A percentile compares a stretch with the other conserved stretches of the same genome.
Conservation (phyloP, 805 yeast species). For the Candida sphagnicola region DNA sequence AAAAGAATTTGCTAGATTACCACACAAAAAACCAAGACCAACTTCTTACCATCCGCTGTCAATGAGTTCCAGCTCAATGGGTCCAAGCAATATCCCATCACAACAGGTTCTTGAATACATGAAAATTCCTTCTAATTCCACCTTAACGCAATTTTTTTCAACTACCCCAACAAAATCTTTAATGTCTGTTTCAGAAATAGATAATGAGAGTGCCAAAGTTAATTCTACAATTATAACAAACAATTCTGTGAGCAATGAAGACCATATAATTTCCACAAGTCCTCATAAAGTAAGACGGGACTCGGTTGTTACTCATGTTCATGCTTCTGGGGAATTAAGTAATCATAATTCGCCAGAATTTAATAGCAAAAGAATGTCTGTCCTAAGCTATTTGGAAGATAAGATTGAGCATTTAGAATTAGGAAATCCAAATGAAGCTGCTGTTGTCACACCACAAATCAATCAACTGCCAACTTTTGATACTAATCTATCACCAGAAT, state of each 20-base stretch:
- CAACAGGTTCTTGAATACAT: conserved; percentile 28
- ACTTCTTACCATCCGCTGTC: conserved; percentile 78
- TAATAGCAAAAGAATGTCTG: conserved; percentile 33
- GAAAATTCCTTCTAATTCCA: conserved; percentile 30
- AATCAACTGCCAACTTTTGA: conserved; percentile 29
- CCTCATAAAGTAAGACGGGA: conserved; percentile 25
- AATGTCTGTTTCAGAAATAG: conserved; percentile 1
- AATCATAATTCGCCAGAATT: conserved; percentile 13
- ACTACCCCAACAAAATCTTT: conserved; percentile 34
- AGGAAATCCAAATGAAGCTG: conserved; percentile 13
- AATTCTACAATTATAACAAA: conserved; percentile 1
- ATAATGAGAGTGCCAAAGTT: not conserved
- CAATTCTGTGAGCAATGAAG: conserved; percentile 1
- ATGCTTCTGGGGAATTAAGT: conserved; percentile 41
- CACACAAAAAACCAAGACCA: conserved; percentile 70
- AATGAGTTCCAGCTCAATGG: conserved; percentile 25
- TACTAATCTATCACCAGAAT: conserved; percentile 2
- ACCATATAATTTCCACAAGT: conserved; percentile 2
- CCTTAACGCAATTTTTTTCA: conserved; percentile 33
- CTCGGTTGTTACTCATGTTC: conserved; percentile 40
- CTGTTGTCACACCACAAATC: conserved; percentile 23
- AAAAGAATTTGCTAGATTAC: conserved; percentile 30
- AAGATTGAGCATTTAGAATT: conserved; percentile 40
- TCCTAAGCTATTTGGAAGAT: conserved; percentile 41
- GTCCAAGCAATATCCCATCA: conserved; percentile 7